These are phyloP conservation scores for Coprinopsis cinerea DNA, from an alignment of 768 basidiomycete genomes.

Conservation along the genomic window DNA sequence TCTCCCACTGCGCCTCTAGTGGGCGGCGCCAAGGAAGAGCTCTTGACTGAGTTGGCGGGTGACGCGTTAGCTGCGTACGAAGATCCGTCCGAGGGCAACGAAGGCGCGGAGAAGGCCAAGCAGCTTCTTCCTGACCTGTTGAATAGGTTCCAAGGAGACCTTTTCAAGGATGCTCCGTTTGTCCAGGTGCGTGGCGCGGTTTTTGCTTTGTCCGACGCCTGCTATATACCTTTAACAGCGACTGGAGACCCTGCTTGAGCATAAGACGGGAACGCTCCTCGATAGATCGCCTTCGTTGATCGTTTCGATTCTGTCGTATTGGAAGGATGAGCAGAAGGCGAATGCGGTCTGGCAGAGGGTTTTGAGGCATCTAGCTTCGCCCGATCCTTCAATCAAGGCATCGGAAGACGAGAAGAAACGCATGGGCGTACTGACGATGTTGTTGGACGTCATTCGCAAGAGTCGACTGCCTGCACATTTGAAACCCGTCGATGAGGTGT, in stretches of 20 bases:
- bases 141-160: slow-evolving; percentile 41
- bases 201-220: too few relatives aligned
- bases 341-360: slow-evolving; percentile 42
- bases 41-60: slow-evolving; percentile 22
- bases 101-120: neutral
- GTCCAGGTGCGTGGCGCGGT: slow-evolving; percentile 41
- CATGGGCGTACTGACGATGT: slow-evolving; percentile 17
- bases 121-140: slow-evolving; percentile 30
- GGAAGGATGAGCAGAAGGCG: slow-evolving; percentile 28
- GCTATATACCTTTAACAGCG: too few relatives aligned
- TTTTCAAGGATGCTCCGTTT: slow-evolving; percentile 42
- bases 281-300: slow-evolving; percentile 37
- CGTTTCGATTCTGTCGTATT: slow-evolving; percentile 45
- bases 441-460: slow-evolving; percentile 37
- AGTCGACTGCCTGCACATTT: slow-evolving; percentile 39
- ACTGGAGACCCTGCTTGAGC: slow-evolving; percentile 37
- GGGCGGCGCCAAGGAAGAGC: slow-evolving; percentile 24
- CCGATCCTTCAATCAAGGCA: slow-evolving; percentile 14
- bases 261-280: slow-evolving; percentile 24
- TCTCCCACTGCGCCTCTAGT: slow-evolving; percentile 20
- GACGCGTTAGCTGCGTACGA: slow-evolving; percentile 10
- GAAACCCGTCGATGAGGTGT: slow-evolving; percentile 34
- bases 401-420: slow-evolving; percentile 15
- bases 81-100: neutral
- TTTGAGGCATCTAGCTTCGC: slow-evolving; percentile 38